Evolutionary conservation across 1,284 basidiomycete genomes (phyloP).

Genomic region (Marasmius sp.): DNA sequence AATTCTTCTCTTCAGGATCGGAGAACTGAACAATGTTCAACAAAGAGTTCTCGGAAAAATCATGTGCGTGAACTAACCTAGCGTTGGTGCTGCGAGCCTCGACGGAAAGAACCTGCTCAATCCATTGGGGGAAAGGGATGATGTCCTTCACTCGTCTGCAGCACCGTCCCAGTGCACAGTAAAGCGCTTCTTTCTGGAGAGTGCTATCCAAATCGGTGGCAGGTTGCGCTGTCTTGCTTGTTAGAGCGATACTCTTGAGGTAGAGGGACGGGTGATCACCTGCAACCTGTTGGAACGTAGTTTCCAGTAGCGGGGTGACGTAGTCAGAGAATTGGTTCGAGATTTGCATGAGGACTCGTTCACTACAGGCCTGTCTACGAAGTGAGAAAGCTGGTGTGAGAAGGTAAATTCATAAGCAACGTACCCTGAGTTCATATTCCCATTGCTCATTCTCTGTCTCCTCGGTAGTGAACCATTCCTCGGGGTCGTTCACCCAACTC

Average conservation of each 20-base stretch:
- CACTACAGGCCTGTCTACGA: slow-evolving; percentile 72
- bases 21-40: slow-evolving; percentile 52
- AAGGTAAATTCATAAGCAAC: slow-evolving; percentile 23
- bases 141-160: slow-evolving; percentile 62
- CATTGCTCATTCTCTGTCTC: slow-evolving; percentile 86
- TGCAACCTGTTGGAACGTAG: slow-evolving; percentile 54
- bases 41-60: background rate
- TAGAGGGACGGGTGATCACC: slow-evolving; percentile 38
- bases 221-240: slow-evolving; percentile 43
- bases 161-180: slow-evolving; percentile 86
- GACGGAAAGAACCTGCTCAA: slow-evolving; percentile 52
- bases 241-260: background rate
- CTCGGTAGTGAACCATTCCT: slow-evolving; percentile 87
- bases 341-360: slow-evolving; percentile 82
- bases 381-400: slow-evolving; percentile 8
- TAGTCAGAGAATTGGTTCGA: slow-evolving; percentile 73
- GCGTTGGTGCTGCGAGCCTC: slow-evolving; percentile 61
- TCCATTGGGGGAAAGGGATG: slow-evolving; percentile 70
- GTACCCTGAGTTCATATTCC: slow-evolving; percentile 84
- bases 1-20: slow-evolving; percentile 85
- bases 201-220: slow-evolving; percentile 61
- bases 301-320: slow-evolving; percentile 71
- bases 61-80: slow-evolving; percentile 40
- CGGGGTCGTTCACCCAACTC: slow-evolving; percentile 80
- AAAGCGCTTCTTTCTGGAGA: slow-evolving; percentile 83